These are phyloP conservation scores for Rugonectria rugulosa DNA, from an alignment of 2,329 filamentous ascomycete species.

Conservation along the genomic window DNA sequence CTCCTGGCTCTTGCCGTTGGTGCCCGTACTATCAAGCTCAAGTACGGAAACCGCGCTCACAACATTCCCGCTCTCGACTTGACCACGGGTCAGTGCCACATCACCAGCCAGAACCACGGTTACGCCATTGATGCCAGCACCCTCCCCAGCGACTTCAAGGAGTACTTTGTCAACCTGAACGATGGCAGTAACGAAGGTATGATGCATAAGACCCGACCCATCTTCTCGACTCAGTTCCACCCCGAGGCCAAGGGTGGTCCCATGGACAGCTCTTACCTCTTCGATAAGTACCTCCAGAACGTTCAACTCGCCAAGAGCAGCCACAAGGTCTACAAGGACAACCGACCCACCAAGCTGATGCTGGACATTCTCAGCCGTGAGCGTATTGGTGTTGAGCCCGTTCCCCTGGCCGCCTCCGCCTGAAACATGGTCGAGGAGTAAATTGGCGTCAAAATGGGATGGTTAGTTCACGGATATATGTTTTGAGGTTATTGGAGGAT, in stretches of 20 bases:
- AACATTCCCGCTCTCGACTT: slow-evolving; percentile 97
- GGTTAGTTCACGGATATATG: slow-evolving; percentile 21
- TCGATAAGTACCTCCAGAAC: slow-evolving; percentile 94
- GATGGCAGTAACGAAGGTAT: slow-evolving; percentile 97
- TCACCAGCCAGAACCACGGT: slow-evolving; percentile 98
- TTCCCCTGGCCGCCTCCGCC: slow-evolving; percentile 60
- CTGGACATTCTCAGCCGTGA: slow-evolving; percentile 93
- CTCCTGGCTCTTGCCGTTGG: slow-evolving; percentile 88
- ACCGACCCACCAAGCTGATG: slow-evolving; percentile 84
- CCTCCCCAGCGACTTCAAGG: slow-evolving; percentile 87
- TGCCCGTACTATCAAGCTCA: slow-evolving; percentile 91
- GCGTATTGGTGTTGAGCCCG: slow-evolving; percentile 85
- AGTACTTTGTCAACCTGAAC: slow-evolving; percentile 98
- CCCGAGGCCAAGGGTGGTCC: slow-evolving; percentile 97
- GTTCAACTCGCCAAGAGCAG: slow-evolving; percentile 88
- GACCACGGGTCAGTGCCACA: slow-evolving; percentile 96
- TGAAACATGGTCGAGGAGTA: slow-evolving; percentile 36
- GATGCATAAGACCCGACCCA: slow-evolving; percentile 94
- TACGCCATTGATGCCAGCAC: slow-evolving; percentile 91
- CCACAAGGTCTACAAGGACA: slow-evolving; percentile 82
- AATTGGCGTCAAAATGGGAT: slow-evolving; percentile 26
- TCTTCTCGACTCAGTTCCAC: slow-evolving; percentile 99
- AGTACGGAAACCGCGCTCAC: slow-evolving; percentile 98
- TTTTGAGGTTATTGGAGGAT: slow-evolving; percentile 9
- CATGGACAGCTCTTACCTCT: slow-evolving; percentile 93